A percentile compares a stretch with the other conserved stretches of the same genome.
Conservation (phyloP, 192 early-diverging fungal species). For the Linnemannia elongata region DNA sequence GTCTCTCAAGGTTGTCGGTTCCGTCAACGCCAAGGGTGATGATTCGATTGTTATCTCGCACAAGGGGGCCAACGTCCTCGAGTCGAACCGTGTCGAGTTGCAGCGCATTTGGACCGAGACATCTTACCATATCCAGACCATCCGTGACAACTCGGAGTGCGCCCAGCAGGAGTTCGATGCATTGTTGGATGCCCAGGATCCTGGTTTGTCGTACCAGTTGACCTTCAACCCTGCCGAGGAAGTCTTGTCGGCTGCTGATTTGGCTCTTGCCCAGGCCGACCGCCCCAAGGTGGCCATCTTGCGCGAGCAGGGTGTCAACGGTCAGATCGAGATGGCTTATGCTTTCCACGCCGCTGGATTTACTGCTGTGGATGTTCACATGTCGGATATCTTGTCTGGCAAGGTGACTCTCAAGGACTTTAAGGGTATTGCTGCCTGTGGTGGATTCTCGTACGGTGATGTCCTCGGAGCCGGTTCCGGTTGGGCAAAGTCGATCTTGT, state of each 20-base stretch:
- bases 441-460: constrained; percentile 99
- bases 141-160: constrained; percentile 91
- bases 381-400: constrained; percentile 91
- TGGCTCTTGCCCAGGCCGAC: constrained; percentile 3
- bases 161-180: constrained; percentile 87
- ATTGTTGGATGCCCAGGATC: constrained; percentile 78
- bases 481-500: constrained; percentile 94
- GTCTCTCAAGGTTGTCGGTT: constrained; percentile 70
- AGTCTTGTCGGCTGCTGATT: constrained; percentile 49
- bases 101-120: constrained; percentile 93
- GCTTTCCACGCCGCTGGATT: constrained; percentile 97
- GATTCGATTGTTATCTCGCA: constrained; percentile 67
- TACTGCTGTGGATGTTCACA: constrained; percentile 95
- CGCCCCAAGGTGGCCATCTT: constrained; percentile 93
- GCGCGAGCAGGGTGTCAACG: constrained; percentile 99
- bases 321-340: constrained; percentile 94
- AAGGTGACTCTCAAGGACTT: constrained; percentile 77
- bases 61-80: constrained; percentile 63
- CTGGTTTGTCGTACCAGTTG: constrained; percentile 82
- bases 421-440: constrained; percentile 92
- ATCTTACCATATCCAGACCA: constrained; percentile 90
- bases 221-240: constrained; percentile 83
- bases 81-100: constrained; percentile 71
- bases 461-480: constrained; percentile 98
- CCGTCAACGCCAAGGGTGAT: constrained; percentile 65